phyloP scores from a whole-genome alignment of 1,139 yeast species.

The Hyphopichia buzzinii region DNA sequence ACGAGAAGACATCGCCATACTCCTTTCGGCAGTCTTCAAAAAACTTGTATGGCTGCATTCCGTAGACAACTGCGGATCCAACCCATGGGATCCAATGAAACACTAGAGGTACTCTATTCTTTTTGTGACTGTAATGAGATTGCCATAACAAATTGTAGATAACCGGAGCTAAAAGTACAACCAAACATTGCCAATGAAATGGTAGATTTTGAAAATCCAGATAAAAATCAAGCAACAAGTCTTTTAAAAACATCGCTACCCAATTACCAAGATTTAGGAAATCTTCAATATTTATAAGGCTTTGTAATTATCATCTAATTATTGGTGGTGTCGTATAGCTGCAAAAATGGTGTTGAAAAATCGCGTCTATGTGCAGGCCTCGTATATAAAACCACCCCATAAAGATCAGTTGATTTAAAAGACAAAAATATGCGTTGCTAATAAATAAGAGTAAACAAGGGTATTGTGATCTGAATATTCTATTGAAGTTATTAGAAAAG shows the following conservation, averaged over 20 bases:
- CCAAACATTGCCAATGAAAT: conserved; percentile 22
- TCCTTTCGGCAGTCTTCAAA: conserved; percentile 73
- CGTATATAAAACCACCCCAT: neutral
- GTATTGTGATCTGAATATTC: too few relatives aligned
- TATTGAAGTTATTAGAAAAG: too few relatives aligned
- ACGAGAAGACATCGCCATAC: conserved; percentile 91
- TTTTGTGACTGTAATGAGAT: conserved; percentile 64
- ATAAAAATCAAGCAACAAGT: too few relatives aligned
- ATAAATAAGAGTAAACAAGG: too few relatives aligned
- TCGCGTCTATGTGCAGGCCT: too few relatives aligned
- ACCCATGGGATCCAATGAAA: conserved; percentile 95
- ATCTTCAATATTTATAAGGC: too few relatives aligned
- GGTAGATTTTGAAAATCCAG: neutral
- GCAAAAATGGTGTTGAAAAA: neutral
- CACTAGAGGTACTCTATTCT: conserved; percentile 85
- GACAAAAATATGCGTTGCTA: too few relatives aligned
- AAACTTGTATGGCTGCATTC: conserved; percentile 90
- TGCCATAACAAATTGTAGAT: conserved; percentile 70
- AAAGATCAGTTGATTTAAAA: too few relatives aligned
- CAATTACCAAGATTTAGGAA: too few relatives aligned
- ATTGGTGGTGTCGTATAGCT: neutral
- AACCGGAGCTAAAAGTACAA: conserved; percentile 46
- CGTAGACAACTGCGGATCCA: conserved; percentile 85
- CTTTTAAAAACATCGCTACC: neutral
- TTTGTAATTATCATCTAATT: neutral